Evolutionary conservation across 768 basidiomycete genomes (phyloP), one percentile per base, ranked within the genome.

Genomic region (Fibroporia radiculosa): DNA sequence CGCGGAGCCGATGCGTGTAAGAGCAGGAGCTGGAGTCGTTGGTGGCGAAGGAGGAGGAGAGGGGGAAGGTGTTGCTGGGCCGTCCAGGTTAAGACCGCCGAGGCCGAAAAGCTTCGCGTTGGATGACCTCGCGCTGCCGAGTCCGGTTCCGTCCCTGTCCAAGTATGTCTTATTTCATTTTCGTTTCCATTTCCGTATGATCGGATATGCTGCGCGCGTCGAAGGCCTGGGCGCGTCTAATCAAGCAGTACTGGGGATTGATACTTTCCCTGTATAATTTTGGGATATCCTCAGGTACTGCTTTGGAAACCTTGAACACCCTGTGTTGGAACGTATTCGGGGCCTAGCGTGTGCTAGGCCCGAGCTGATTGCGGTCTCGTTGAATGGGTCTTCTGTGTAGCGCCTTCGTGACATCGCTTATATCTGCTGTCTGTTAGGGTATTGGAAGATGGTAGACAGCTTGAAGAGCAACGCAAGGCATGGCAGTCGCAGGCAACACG

Each of bases 401-500:
- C 20, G 20, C 36, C 36, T 23, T 38, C 11, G 6, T 23, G 33
- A 24, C 36, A 24, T 38, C 36, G 20, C 20, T 38, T 6, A 19
- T 34, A 19, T 34, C 33, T 34, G 33, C 22, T 28, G n/a, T 20
- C 29, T 34, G 34, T 8, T 48, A 88, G 85, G 53, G 84, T 87
- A 19, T 64, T 89, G 8, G 74, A 77, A 48, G 82, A 86, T 49
- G 75, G 79, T 10, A 66, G 75, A 42, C 66, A 66, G 36, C 69
- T 88, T 10, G 71, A 78, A n/a, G 68, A 66, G 40, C 75, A 88
- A 48, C 78, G 86, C 13, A 70, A 73, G 40, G 64, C 68, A 51
- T 89, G 86, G 86, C 76, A 82, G 52, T 57, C 62, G 3, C 74
- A 82, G 49, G 86, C 86, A 0, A 63, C 66, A 0, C 65, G 62